These are phyloP conservation scores for Coemansia sp. DNA, from an alignment of 192 early-diverging fungal genomes.

Conservation along the genomic window DNA sequence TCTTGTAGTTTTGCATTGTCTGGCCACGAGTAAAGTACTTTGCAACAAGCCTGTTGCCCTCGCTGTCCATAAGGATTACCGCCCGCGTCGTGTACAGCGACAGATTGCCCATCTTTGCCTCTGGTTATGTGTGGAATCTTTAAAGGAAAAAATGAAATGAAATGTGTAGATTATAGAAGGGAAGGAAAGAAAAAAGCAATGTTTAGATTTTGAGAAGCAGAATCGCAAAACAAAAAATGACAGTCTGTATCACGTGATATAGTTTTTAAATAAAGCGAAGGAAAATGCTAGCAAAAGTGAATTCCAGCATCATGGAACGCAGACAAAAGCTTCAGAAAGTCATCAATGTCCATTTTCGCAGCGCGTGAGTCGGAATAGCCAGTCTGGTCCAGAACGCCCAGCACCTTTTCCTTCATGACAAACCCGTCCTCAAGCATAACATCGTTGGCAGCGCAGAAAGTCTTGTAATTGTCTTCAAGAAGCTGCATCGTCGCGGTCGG, in stretches of 20 bases:
- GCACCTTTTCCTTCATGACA: slow-evolving; percentile 80
- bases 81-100: slow-evolving; percentile 86
- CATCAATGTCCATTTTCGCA: slow-evolving; percentile 90
- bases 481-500: slow-evolving; percentile 81
- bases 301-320: slow-evolving; percentile 91
- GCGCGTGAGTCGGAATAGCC: slow-evolving; percentile 77
- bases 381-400: slow-evolving; percentile 68
- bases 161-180: background rate
- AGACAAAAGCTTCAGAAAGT: slow-evolving; percentile 85
- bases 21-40: slow-evolving; percentile 79
- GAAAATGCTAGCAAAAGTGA: slow-evolving; percentile 73
- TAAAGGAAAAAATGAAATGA: slow-evolving; percentile 2
- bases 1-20: slow-evolving; percentile 31
- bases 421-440: slow-evolving; percentile 78
- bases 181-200: slow-evolving; percentile 8
- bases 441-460: slow-evolving; percentile 81
- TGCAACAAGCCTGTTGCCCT: slow-evolving; percentile 87
- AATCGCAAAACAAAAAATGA: background rate
- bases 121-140: background rate
- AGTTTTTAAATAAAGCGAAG: background rate
- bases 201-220: background rate
- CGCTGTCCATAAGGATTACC: slow-evolving; percentile 86
- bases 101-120: slow-evolving; percentile 69
- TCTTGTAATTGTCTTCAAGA: slow-evolving; percentile 96
- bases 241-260: background rate